Conservation (phyloP, 495 filamentous ascomycete genomes). For the Xylaria cubensis region DNA sequence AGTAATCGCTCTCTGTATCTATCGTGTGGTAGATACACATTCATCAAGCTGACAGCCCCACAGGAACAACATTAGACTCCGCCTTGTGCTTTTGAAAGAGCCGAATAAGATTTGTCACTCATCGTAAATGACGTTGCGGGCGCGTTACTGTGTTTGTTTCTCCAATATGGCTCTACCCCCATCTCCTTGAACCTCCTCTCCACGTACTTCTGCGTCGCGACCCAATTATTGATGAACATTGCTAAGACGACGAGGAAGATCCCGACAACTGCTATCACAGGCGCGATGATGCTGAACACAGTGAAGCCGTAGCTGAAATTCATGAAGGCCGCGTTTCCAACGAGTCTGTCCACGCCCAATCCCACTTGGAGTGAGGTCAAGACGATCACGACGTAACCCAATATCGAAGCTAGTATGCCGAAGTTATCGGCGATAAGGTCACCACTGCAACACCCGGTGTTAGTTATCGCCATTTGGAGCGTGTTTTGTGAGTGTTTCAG, state of each 20-base stretch:
- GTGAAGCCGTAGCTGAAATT: constrained; percentile 60
- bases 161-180: constrained; percentile 38
- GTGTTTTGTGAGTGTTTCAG: no score
- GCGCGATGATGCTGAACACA: constrained; percentile 54
- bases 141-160: constrained; percentile 8
- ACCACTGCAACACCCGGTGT: background rate
- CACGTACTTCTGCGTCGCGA: constrained; percentile 36
- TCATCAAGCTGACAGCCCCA: background rate
- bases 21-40: background rate
- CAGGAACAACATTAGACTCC: background rate
- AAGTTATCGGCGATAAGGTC: constrained; percentile 56
- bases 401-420: constrained; percentile 48
- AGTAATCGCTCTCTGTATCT: background rate
- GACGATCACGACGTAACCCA: constrained; percentile 61
- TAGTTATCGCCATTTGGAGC: no score
- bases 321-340: constrained; percentile 50
- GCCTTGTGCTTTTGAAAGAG: background rate
- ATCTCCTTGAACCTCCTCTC: constrained; percentile 36
- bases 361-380: constrained; percentile 68
- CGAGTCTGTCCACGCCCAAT: constrained; percentile 50
- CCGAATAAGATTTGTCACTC: background rate
- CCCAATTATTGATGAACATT: constrained; percentile 38
- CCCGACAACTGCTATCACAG: constrained; percentile 34
- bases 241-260: constrained; percentile 33
- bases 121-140: background rate